Base-by-base conservation (phyloP, 208 protist species). In the Crithidia expoeki region DNA sequence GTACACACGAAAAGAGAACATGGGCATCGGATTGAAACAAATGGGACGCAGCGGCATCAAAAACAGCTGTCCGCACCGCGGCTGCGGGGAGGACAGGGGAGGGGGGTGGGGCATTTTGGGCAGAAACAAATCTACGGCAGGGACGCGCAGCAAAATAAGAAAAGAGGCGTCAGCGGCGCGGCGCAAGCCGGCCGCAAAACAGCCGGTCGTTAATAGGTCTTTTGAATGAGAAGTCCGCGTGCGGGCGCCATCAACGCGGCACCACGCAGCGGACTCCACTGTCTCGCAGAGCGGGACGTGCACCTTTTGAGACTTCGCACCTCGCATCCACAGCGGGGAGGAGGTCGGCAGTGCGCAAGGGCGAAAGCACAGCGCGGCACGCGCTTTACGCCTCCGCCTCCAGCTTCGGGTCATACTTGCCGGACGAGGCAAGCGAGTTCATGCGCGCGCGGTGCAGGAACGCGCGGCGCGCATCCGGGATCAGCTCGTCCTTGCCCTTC, bases 401-500 rank as follows among this genome's bases (percentile, higher is more conserved):
- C 27, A 88, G 81, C 49, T 52, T 69, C 46, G 76, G 73, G 61
- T 79, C 72, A 78, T 91, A 92, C 73, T 82, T 75, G 62, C 85
- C 86, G 25, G 69, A 50, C 38, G 72, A 64, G 4, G 89, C 85
- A 42, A 83, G 68, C 14, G 84, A 91, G 78, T 90, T 89, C 86
- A 92, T 92, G 67, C 80, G 74, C 28, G 84, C 83, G 40, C 85
- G 82, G 80, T 94, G 85, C 75, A 94, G 72, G 79, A 91, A 88
- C 16, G 80, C 84, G 57, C 62, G 53, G 68, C 84, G 80, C 23
- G 81, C 83, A 98, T 85, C 44, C 98, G 81, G 62, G 96, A 92
- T 63, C 40, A 65, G 61, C 33, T 50, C 42, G 42, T 86, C 75
- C 80, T 98, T 97, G 63, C 97, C 98, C 30, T 65, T 72, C 98